A percentile compares a stretch with the other conserved stretches of the same genome.
These are phyloP conservation scores for Cordyceps fumosorosea DNA, from an alignment of 2,329 filamentous ascomycete genomes.

Conservation along the genomic window DNA sequence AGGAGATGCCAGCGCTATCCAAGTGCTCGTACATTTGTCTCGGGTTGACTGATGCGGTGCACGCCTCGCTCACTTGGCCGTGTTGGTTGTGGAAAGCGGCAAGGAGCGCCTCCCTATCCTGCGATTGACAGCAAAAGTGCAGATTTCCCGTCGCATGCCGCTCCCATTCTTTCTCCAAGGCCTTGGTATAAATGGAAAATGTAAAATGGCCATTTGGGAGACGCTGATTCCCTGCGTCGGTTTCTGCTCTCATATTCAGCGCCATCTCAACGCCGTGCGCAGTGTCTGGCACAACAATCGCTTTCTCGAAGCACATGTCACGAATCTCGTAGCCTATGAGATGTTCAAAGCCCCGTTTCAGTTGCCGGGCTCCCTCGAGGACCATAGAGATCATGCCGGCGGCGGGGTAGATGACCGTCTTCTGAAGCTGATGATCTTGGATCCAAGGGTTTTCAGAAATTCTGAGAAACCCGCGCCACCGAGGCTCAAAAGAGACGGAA, in stretches of 20 bases:
- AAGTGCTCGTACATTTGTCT: conserved; percentile 45
- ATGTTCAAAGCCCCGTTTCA: conserved; percentile 21
- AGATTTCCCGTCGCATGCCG: conserved; percentile 34
- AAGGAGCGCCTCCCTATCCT: conserved; percentile 18
- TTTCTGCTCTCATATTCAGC: conserved; percentile 34
- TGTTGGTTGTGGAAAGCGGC: conserved; percentile 19
- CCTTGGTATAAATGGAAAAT: conserved; percentile 43
- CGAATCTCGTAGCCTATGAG: conserved; percentile 36
- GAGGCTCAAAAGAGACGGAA: conserved; percentile 37
- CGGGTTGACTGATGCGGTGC: conserved; percentile 30
- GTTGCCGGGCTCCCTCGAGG: conserved; percentile 38
- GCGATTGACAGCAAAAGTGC: conserved; percentile 22
- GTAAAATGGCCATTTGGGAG: conserved; percentile 19
- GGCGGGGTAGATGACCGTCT: conserved; percentile 43
- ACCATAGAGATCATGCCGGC: conserved; percentile 45
- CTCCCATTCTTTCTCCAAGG: conserved; percentile 33
- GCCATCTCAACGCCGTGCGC: conserved; percentile 43
- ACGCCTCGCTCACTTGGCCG: conserved; percentile 21
- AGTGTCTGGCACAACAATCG: conserved; percentile 43
- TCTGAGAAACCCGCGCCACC: conserved; percentile 44
- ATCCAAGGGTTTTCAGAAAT: conserved; percentile 46
- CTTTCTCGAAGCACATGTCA: conserved; percentile 41
- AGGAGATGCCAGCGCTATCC: conserved; percentile 45
- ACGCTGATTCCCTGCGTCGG: background rate
- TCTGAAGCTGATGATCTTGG: conserved; percentile 44